Conservation (phyloP, 2,329 filamentous ascomycete genomes). For the Fusarium pininemorale region DNA sequence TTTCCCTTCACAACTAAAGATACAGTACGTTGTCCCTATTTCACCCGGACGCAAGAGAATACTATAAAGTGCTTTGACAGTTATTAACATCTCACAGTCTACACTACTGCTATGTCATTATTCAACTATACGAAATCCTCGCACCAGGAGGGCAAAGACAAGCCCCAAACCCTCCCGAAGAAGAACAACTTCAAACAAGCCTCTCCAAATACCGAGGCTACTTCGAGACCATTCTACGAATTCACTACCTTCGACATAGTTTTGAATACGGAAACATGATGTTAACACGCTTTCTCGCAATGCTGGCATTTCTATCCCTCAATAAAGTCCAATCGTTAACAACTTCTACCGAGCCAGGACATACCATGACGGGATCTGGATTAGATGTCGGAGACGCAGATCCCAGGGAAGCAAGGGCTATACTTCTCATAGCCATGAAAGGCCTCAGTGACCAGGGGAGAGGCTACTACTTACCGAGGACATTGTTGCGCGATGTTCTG, state of each 20-base stretch:
- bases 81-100: neutral
- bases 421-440: neutral
- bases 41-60: neutral
- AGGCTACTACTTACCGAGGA: neutral
- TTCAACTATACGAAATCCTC: neutral
- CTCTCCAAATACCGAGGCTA: neutral
- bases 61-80: rapidly evolving
- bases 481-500: neutral
- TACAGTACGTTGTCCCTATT: neutral
- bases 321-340: neutral
- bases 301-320: neutral
- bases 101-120: neutral
- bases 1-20: constrained; percentile 4
- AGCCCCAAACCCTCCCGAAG: rapidly evolving
- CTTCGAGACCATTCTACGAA: constrained; percentile 15
- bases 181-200: neutral
- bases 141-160: neutral
- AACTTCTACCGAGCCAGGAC: neutral
- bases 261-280: constrained; percentile 15
- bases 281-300: neutral
- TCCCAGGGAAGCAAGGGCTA: neutral
- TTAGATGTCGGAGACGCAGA: neutral
- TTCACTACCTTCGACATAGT: constrained; percentile 17
- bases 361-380: neutral
- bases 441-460: constrained; percentile 1